These are phyloP conservation scores for Cryphonectria japonica DNA, from an alignment of 2,329 filamentous ascomycete genomes.

Conservation along the genomic window DNA sequence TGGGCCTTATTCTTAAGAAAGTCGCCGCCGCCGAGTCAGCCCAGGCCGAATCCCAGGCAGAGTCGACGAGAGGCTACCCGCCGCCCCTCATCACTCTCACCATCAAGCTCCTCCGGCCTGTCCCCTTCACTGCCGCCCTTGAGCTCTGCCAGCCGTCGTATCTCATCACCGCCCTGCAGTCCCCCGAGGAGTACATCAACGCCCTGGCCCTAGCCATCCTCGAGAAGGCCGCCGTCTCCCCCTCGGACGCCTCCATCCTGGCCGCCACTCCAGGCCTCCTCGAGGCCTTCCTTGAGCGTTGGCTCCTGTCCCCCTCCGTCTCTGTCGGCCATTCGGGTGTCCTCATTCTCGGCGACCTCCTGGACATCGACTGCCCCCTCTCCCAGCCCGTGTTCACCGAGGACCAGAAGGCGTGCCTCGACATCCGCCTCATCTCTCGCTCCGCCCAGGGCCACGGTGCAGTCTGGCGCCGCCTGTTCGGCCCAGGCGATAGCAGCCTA, in stretches of 20 bases:
- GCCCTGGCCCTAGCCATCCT: slow-evolving; percentile 61
- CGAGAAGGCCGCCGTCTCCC: slow-evolving; percentile 55
- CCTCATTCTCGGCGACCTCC: slow-evolving; percentile 55
- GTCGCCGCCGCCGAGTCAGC: slow-evolving; percentile 39
- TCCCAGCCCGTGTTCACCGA: slow-evolving; percentile 35
- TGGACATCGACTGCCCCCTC: slow-evolving; percentile 58
- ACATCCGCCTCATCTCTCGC: slow-evolving; percentile 36
- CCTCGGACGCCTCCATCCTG: slow-evolving; percentile 54
- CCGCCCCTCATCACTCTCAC: slow-evolving; percentile 55
- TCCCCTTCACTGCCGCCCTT: slow-evolving; percentile 56
- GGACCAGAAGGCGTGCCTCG: slow-evolving; percentile 29
- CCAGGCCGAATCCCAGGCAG: background rate
- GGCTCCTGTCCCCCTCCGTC: slow-evolving; percentile 58
- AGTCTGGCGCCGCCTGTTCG: slow-evolving; percentile 59
- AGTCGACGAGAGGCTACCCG: slow-evolving; percentile 42
- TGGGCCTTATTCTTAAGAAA: slow-evolving; percentile 56
- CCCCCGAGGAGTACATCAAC: slow-evolving; percentile 59
- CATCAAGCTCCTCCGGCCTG: slow-evolving; percentile 58
- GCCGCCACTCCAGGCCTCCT: slow-evolving; percentile 54
- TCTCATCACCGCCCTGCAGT: slow-evolving; percentile 56
- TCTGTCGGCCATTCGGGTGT: slow-evolving; percentile 59
- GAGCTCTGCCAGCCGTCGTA: slow-evolving; percentile 55
- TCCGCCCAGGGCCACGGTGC: slow-evolving; percentile 52
- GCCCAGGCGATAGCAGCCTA: slow-evolving; percentile 45
- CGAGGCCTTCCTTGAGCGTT: slow-evolving; percentile 51